Evolutionary conservation across 306 rosid species (phyloP).

Genomic region (Fagus sylvatica): DNA sequence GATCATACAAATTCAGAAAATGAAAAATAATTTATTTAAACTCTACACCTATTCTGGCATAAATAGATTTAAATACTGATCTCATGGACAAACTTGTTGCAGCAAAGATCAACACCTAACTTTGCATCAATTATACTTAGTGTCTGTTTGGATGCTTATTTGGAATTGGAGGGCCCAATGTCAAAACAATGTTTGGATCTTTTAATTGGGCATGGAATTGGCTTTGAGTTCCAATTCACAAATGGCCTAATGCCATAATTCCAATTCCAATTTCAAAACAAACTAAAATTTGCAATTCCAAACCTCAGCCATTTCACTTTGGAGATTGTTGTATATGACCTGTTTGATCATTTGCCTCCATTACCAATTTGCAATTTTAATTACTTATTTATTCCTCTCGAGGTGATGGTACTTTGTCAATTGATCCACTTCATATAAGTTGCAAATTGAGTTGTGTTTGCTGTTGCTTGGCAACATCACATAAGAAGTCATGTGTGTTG

Average conservation of each 20-base stretch:
- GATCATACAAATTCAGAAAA: neutral
- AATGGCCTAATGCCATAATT: neutral
- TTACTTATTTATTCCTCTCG: no score
- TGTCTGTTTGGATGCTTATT: neutral
- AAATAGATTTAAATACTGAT: neutral
- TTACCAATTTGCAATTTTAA: no score
- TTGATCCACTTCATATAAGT: no score
- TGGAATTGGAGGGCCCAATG: conserved; percentile 1
- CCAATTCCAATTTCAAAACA: neutral
- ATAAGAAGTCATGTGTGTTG: no score
- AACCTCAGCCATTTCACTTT: neutral
- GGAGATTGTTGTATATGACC: no score
- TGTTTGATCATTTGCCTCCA: no score
- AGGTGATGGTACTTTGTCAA: no score
- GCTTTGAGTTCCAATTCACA: neutral
- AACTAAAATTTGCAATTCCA: neutral
- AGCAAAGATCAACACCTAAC: neutral
- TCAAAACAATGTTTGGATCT: neutral
- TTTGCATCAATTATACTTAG: neutral
- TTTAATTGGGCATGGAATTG: neutral
- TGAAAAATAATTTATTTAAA: neutral
- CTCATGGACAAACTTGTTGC: neutral
- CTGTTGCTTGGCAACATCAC: no score
- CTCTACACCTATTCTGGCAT: neutral
- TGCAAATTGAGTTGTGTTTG: no score